Evolutionary conservation across 805 yeast genomes (phyloP).

Genomic region (Danielozyma ontarioensis): DNA sequence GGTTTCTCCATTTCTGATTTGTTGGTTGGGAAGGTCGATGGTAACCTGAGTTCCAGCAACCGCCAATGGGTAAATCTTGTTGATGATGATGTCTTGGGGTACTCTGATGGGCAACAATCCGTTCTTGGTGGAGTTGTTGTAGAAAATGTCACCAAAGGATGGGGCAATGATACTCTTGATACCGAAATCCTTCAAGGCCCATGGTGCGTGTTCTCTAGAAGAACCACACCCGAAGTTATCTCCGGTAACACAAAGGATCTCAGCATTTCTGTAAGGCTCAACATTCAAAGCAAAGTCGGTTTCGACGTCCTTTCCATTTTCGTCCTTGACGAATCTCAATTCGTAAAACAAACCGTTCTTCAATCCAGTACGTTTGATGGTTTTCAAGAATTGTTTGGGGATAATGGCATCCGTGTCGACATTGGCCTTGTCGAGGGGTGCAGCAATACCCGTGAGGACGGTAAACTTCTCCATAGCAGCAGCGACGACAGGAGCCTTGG

Average conservation of each 20-base stretch:
- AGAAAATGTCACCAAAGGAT: constrained; percentile 96
- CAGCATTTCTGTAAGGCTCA: constrained; percentile 74
- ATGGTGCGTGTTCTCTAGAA: constrained; percentile 98
- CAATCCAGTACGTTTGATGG: constrained; percentile 95
- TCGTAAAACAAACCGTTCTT: constrained; percentile 87
- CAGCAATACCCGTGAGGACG: constrained; percentile 79
- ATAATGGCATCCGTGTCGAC: constrained; percentile 98
- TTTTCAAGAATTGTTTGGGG: constrained; percentile 96
- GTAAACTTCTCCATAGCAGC: constrained; percentile 72
- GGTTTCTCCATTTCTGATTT: constrained; percentile 63
- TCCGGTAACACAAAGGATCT: constrained; percentile 86
- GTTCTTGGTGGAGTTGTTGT: constrained; percentile 94
- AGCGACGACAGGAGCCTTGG: constrained; percentile 15
- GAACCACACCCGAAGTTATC: constrained; percentile 99
- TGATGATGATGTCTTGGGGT: constrained; percentile 68
- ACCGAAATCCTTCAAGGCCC: constrained; percentile 98
- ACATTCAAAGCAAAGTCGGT: constrained; percentile 92
- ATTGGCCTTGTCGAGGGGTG: constrained; percentile 91
- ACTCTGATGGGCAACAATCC: constrained; percentile 90
- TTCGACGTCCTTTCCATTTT: constrained; percentile 64
- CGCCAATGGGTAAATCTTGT: constrained; percentile 77
- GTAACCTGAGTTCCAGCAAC: constrained; percentile 64
- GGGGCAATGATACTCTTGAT: constrained; percentile 95
- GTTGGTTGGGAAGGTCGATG: constrained; percentile 84
- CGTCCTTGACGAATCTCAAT: constrained; percentile 62